Base-by-base conservation (phyloP, 1,284 basidiomycete species). In the Puccinia coronata region DNA sequence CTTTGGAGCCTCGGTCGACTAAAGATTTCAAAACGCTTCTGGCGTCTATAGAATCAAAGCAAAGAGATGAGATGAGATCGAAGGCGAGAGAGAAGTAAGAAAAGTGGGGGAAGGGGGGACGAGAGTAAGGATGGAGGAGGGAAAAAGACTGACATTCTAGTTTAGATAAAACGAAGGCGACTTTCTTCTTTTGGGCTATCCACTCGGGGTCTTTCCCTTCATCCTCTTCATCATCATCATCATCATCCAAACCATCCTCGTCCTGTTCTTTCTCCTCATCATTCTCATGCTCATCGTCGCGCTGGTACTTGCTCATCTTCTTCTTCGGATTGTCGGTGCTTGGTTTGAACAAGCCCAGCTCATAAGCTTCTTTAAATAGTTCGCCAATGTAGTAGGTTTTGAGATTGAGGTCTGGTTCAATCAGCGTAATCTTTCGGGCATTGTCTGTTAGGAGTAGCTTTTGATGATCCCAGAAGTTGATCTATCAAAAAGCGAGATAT, bases 391-490 rank as follows among this genome's bases (percentile, higher is more conserved):
- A 80, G 47, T 80, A 80, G 3, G 67, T 80, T 57, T 80, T 80
- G 31, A 80, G 28, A 25, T 71, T 72, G 5, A 80, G 47, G 36
- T 80, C 78, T 14, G 78, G 78, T 70, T 80, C 78, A 34, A 80
- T 80, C 14, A 80, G 63, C 25, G 78, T 80, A 47, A 80, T 80
- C 55, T 61, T 72, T 16, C 69, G 23, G 1, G 67, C 78, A 31
- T 63, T 69, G 34, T 80, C 78, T 31, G 78, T 80, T 14, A 80
- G 47, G n/a, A 80, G 28, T 34, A 80, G n/a, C 49, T 80, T 80
- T 53, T 80, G 78, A 63, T 80, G 78, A 63, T 80, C 78, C 78
- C 78, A 80, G 63, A 80, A 80, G 72, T 80, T 80, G 36, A 80
- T 80, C 78, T 80, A 51, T 34, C 14, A 25, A 23, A 43, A 43